These are phyloP conservation scores for Melampsora americana DNA, from an alignment of 1,284 basidiomycete genomes.

Conservation along the genomic window DNA sequence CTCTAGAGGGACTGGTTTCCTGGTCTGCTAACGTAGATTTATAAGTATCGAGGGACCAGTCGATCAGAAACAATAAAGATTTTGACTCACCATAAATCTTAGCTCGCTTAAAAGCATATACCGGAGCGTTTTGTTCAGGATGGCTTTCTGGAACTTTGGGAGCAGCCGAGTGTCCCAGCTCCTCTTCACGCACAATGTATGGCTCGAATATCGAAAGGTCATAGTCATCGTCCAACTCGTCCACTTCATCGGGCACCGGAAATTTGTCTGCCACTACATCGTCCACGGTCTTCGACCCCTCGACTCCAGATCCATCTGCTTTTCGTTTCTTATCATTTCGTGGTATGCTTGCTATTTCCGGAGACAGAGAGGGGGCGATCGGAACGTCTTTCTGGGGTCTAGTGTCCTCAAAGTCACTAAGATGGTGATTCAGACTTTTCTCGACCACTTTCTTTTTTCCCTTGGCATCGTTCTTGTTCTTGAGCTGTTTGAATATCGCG, in stretches of 20 bases:
- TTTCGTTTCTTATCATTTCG: not conserved
- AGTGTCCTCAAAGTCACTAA: not conserved
- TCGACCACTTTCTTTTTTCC: not conserved
- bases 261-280: not conserved
- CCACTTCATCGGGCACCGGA: slow-evolving; percentile 18
- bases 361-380: not conserved
- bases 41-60: not conserved
- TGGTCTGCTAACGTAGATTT: not conserved
- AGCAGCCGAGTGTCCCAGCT: not conserved
- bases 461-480: not conserved
- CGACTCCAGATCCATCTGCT: not conserved
- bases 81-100: not conserved
- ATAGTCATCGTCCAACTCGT: slow-evolving; percentile 41
- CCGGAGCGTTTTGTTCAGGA: not conserved
- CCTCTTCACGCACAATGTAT: slow-evolving; percentile 16
- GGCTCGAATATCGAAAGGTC: slow-evolving; percentile 38
- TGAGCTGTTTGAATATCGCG: slow-evolving; percentile 20
- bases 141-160: not conserved
- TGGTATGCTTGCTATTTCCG: not conserved
- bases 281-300: not conserved
- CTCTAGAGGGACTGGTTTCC: not conserved
- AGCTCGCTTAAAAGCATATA: not conserved
- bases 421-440: not conserved
- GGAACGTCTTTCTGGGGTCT: not conserved
- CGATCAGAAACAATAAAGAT: not conserved